Percentiles rank a stretch among this genome's conserved stretches.
Conservation (phyloP, 805 yeast species). For the Torulaspora franciscae region DNA sequence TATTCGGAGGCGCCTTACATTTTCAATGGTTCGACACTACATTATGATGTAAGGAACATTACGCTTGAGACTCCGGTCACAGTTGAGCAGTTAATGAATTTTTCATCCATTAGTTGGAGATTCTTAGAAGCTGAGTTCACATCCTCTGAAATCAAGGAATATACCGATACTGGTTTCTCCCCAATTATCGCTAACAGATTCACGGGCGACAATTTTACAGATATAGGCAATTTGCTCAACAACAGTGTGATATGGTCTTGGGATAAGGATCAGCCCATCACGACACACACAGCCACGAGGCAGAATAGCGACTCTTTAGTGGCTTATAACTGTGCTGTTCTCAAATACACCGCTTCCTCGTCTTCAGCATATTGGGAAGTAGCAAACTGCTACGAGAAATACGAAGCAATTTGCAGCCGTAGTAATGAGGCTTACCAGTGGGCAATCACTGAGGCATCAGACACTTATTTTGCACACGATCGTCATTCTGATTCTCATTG, state of each 20-base stretch:
- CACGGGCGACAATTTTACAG: conserved; percentile 18
- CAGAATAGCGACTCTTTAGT: conserved; percentile 12
- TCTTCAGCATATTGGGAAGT: conserved; percentile 53
- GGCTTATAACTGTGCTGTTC: conserved; percentile 46
- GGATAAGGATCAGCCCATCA: conserved; percentile 52
- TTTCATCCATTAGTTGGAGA: conserved; percentile 35
- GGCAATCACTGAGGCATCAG: conserved; percentile 35
- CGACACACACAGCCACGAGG: conserved; percentile 16
- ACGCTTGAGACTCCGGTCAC: conserved; percentile 23
- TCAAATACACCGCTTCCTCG: conserved; percentile 23
- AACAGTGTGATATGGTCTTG: conserved; percentile 64
- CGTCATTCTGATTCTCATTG: conserved; percentile 32
- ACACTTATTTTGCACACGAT: conserved; percentile 43
- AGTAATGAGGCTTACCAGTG: conserved; percentile 40
- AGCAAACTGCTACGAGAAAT: conserved; percentile 55
- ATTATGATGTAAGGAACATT: conserved; percentile 21
- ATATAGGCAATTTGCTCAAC: conserved; percentile 34
- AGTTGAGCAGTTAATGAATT: conserved; percentile 8
- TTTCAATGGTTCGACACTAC: conserved; percentile 21
- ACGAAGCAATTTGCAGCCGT: conserved; percentile 54
- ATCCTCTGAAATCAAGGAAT: conserved; percentile 35
- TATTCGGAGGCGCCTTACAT: conserved; percentile 34
- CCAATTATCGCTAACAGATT: conserved; percentile 52
- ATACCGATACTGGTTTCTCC: conserved; percentile 55
- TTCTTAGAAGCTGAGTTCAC: conserved; percentile 44